Evolutionary conservation across 495 filamentous ascomycete genomes (phyloP), one percentile per base, ranked within the genome.

Genomic region (Neurospora pannonica): DNA sequence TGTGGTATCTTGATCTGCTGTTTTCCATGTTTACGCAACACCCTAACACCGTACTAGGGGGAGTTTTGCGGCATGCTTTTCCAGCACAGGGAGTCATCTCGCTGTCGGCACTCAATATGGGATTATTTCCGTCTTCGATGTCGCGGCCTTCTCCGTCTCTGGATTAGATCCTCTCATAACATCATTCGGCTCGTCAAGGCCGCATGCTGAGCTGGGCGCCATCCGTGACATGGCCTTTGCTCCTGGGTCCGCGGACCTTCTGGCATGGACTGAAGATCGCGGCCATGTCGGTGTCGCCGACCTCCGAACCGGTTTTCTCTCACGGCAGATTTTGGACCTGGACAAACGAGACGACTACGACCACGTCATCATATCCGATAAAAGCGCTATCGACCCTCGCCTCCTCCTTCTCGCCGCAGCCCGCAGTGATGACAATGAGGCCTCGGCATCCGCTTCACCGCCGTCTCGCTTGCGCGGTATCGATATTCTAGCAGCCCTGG

Each of bases 211-310:
- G 62, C 87, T 85, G 24, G 95, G 97, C 72, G 94, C 96, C 62
- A 90, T 99, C 71, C 89, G 96, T 71, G 92, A 94, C 72, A 95
- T 99, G 90, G 87, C 90, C 31, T 99, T 99, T 79, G 92, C 93
- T 0, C 94, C 96, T 3, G 93, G 92, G 24, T 93, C 95, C 11
- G 93, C 91, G 88, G 95, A 99, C 81, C 88, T 99, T 19, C 86
- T 99, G 40, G 92, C 97, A 34, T 98, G 95, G 94, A 89, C 94
- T 28, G 96, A 99, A 83, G 92, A 97, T 75, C 91, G 90, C 74
- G 95, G 93, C 10, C 88, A 92, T 76, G 88, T 95, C 40, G 95
- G 94, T 13, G 85, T 98, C 67, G 92, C 92, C 4, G 96, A 99
- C 84, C 83, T 95, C 31, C 91, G 96, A 31, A 90, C 89, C 74